Conservation (phyloP, 495 filamentous ascomycete species). For the Penicillium simplicissimum region DNA sequence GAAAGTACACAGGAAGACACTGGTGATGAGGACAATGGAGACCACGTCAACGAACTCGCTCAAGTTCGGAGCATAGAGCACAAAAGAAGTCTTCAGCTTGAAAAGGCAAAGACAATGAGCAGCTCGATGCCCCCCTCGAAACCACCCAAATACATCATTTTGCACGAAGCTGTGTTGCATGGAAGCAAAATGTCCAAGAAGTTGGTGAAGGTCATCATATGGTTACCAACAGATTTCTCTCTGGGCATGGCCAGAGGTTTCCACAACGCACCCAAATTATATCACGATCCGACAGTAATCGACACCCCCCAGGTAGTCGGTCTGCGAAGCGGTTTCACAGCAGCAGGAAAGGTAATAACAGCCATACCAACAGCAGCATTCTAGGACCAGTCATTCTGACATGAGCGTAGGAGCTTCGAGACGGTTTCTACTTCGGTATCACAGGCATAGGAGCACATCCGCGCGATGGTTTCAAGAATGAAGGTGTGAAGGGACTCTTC, state of each 20-base stretch:
- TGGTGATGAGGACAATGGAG: conserved; percentile 2
- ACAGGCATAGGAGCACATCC: conserved; percentile 74
- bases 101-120: conserved; percentile 13
- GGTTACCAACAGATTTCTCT: conserved; percentile 75
- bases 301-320: neutral
- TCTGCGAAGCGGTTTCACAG: conserved; percentile 57
- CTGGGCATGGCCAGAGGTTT: conserved; percentile 74
- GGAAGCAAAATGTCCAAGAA: conserved; percentile 38
- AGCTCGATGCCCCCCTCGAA: conserved; percentile 10
- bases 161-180: conserved; percentile 37
- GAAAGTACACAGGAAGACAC: conserved; percentile 2
- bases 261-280: conserved; percentile 47
- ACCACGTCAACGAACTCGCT: conserved; percentile 3
- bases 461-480: conserved; percentile 62
- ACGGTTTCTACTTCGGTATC: conserved; percentile 69
- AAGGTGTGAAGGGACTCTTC: conserved; percentile 65
- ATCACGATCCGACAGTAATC: neutral
- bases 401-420: conserved; percentile 57
- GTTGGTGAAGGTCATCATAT: conserved; percentile 67
- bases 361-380: neutral
- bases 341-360: conserved; percentile 51
- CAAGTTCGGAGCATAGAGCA: conserved; percentile 12
- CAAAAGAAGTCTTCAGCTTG: conserved; percentile 16
- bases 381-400: conserved; percentile 10
- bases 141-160: conserved; percentile 1